Evolutionary conservation across 2,329 filamentous ascomycete genomes (phyloP).

Genomic region (Fusarium nodosum): DNA sequence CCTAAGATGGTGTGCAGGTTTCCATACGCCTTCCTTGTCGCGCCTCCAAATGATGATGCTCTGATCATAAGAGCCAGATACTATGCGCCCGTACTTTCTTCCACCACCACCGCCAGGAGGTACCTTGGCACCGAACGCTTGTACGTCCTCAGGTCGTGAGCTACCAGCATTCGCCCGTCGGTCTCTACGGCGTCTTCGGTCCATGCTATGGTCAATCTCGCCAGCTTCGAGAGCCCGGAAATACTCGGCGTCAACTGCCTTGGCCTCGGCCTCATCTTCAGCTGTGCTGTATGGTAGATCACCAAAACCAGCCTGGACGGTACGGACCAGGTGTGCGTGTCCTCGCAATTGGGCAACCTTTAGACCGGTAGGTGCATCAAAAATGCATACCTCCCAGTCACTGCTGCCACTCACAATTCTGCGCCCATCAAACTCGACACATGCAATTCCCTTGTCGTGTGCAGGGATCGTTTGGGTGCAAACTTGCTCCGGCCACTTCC

Average conservation of each 20-base stretch:
- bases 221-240: constrained; percentile 71
- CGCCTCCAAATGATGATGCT: constrained; percentile 95
- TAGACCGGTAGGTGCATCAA: constrained; percentile 85
- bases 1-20: constrained; percentile 78
- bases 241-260: constrained; percentile 79
- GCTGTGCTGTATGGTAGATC: constrained; percentile 85
- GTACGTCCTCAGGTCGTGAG: constrained; percentile 79
- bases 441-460: constrained; percentile 95
- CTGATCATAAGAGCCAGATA: constrained; percentile 96
- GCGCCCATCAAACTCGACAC: constrained; percentile 94
- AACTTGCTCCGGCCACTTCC: constrained; percentile 86
- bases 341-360: constrained; percentile 90
- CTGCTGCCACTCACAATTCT: constrained; percentile 96
- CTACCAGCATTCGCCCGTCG: constrained; percentile 77
- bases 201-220: constrained; percentile 57
- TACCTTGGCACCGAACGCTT: constrained; percentile 85
- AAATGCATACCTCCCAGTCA: constrained; percentile 95
- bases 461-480: constrained; percentile 85
- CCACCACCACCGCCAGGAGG: constrained; percentile 93
- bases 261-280: constrained; percentile 80
- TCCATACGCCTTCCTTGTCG: constrained; percentile 87
- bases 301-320: constrained; percentile 94
- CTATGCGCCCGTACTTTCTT: constrained; percentile 90
- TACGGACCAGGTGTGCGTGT: constrained; percentile 88
- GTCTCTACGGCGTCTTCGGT: constrained; percentile 53